Evolutionary conservation across 2,329 filamentous ascomycete genomes (phyloP).

Genomic region (Penicillium oxalicum): DNA sequence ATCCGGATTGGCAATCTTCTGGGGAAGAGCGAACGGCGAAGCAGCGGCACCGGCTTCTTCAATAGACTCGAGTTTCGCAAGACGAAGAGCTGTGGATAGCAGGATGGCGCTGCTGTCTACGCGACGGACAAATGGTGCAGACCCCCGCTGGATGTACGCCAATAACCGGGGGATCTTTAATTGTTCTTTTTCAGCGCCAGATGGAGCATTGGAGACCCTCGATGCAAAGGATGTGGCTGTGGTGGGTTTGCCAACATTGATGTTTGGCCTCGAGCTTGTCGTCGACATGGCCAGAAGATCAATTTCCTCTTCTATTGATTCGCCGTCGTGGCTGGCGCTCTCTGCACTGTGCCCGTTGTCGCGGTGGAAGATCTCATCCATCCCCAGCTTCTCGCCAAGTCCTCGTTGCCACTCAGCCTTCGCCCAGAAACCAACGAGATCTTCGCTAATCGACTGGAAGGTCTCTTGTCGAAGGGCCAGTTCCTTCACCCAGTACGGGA

Average conservation of each 20-base stretch:
- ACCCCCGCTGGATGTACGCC: constrained; percentile 65
- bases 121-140: constrained; percentile 67
- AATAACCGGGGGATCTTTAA: constrained; percentile 52
- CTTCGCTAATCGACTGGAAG: constrained; percentile 83
- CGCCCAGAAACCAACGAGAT: constrained; percentile 91
- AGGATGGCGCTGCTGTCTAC: constrained; percentile 83
- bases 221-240: constrained; percentile 17
- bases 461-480: constrained; percentile 73
- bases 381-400: constrained; percentile 68
- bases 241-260: neutral
- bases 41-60: constrained; percentile 55
- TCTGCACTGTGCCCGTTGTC: constrained; percentile 36
- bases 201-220: constrained; percentile 22
- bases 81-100: constrained; percentile 71
- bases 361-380: constrained; percentile 59
- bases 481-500: constrained; percentile 85
- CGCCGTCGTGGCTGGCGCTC: constrained; percentile 32
- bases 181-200: constrained; percentile 3
- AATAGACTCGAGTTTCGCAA: constrained; percentile 72
- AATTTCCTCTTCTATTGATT: constrained; percentile 49
- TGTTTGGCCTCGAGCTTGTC: constrained; percentile 39
- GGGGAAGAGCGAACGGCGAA: constrained; percentile 69
- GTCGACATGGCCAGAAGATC: constrained; percentile 50
- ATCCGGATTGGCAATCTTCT: constrained; percentile 77
- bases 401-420: constrained; percentile 88